Conservation (phyloP, 306 rosid genomes). For the Vachellia collinsii region DNA sequence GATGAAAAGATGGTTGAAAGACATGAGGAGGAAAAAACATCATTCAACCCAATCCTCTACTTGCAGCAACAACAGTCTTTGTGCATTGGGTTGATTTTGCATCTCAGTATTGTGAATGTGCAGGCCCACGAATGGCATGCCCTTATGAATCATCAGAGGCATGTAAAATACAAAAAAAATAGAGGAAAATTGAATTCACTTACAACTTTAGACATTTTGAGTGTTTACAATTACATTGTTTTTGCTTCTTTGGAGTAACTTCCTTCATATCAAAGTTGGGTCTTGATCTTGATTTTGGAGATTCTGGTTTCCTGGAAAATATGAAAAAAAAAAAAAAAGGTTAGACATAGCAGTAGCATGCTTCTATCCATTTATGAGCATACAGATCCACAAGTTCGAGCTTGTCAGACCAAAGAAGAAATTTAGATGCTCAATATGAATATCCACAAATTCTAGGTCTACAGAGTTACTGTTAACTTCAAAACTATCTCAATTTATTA, state of each 20-base stretch:
- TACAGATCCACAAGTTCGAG: conserved; percentile 16
- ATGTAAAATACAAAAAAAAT: conserved; percentile 1
- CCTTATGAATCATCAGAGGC: conserved; percentile 12
- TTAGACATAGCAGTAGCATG: background rate
- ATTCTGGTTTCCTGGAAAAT: conserved; percentile 83
- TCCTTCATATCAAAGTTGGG: conserved; percentile 74
- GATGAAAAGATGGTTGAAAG: background rate
- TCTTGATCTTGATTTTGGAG: conserved; percentile 82
- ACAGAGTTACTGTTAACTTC: background rate
- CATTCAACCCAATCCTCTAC: background rate
- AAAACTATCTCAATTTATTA: conserved; percentile 15
- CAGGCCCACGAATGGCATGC: background rate
- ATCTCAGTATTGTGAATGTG: conserved; percentile 23
- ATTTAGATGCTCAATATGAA: conserved; percentile 30
- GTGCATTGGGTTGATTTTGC: background rate
- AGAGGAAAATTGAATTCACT: conserved; percentile 47
- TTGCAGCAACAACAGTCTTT: background rate
- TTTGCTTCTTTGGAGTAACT: conserved; percentile 91
- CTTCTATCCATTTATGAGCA: background rate
- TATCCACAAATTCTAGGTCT: conserved; percentile 2
- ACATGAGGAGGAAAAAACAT: background rate
- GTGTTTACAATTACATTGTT: conserved; percentile 95
- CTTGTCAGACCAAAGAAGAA: conserved; percentile 31
- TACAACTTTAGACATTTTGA: conserved; percentile 96
- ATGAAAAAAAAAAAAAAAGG: background rate